Conservation (phyloP, 257 asterid species). For the Capsicum baccatum region DNA sequence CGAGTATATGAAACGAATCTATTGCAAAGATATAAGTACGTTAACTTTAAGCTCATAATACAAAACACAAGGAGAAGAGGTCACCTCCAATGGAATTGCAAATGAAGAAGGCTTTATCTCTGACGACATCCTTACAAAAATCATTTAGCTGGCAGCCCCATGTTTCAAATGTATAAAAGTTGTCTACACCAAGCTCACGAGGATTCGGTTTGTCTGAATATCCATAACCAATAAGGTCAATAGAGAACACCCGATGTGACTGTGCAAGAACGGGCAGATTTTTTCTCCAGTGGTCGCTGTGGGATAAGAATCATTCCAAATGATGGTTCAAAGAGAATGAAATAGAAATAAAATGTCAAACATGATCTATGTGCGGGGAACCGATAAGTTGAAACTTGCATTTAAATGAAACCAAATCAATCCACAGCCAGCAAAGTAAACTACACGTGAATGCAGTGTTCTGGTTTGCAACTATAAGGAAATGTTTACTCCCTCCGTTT, state of each 20-base stretch:
- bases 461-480: not conserved
- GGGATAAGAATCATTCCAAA: constrained; percentile 27
- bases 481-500: not conserved
- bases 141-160: constrained; percentile 94
- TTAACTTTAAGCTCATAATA: not conserved
- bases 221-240: constrained; percentile 96
- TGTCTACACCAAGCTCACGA: constrained; percentile 50
- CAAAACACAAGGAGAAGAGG: constrained; percentile 23
- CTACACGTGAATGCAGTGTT: too few species aligned
- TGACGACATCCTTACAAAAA: constrained; percentile 72
- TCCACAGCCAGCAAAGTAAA: not conserved
- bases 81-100: constrained; percentile 99
- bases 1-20: not conserved
- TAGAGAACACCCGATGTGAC: constrained; percentile 84
- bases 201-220: constrained; percentile 98
- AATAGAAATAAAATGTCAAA: not conserved
- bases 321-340: not conserved
- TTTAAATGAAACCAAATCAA: constrained; percentile 4
- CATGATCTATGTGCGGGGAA: not conserved
- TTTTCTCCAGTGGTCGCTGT: constrained; percentile 98
- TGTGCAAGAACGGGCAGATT: constrained; percentile 81
- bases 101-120: constrained; percentile 73
- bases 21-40: not conserved
- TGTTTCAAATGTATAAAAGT: constrained; percentile 89
- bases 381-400: not conserved